Conservation (phyloP, 2,329 filamentous ascomycete genomes). For the Cladosporium sp. region DNA sequence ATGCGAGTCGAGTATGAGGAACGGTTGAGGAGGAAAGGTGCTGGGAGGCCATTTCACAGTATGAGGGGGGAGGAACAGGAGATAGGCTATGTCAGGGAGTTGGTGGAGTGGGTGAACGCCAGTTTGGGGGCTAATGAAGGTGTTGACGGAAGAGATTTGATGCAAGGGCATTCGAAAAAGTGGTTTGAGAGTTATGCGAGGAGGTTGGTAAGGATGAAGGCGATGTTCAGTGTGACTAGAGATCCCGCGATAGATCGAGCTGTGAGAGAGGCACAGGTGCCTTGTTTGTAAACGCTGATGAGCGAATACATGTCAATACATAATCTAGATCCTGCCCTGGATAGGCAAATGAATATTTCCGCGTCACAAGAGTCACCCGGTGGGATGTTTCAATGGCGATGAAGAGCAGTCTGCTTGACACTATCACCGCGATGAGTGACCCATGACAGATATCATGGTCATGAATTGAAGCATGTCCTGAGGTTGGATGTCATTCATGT, state of each 20-base stretch:
- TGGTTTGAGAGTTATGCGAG: slow-evolving; percentile 36
- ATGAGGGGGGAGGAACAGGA: slow-evolving; percentile 35
- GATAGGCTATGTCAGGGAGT: slow-evolving; percentile 37
- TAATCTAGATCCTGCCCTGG: no score
- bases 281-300: background rate
- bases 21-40: slow-evolving; percentile 35
- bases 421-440: no score
- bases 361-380: no score
- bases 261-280: background rate
- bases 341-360: no score
- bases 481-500: no score
- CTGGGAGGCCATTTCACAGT: slow-evolving; percentile 43
- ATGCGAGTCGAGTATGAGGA: slow-evolving; percentile 42
- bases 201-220: slow-evolving; percentile 30
- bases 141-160: background rate
- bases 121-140: slow-evolving; percentile 22
- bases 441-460: no score
- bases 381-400: no score
- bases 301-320: no score
- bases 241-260: slow-evolving; percentile 7
- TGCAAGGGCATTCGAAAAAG: slow-evolving; percentile 33
- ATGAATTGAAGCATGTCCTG: no score
- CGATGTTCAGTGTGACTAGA: slow-evolving; percentile 19
- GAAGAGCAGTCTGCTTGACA: no score
- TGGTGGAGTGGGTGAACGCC: slow-evolving; percentile 37